Evolutionary conservation across 1,139 yeast genomes (phyloP), one percentile per base, ranked within the genome.

Genomic region (Suhomyces guaymorum): DNA sequence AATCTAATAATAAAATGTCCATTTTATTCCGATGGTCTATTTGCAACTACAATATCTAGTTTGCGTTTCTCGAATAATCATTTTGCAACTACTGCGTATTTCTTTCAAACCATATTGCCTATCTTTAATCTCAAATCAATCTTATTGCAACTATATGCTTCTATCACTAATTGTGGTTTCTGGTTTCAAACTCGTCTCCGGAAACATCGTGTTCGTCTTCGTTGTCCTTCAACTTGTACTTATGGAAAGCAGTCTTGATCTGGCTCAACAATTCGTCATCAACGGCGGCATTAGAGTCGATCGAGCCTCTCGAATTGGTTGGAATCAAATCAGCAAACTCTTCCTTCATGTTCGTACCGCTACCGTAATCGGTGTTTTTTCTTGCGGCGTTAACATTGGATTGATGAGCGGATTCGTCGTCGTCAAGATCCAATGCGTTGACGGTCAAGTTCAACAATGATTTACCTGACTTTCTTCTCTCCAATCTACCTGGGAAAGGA

Each of bases 401-500:
- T 26, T 56, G 51, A 10, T 40, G 41, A 26, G 48, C 50, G 18
- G 52, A 50, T 49, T 82, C 89, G 26, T 81, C 87, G 26, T 75
- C 84, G 37, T 76, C 78, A 50, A 82, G 62, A 47, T 82, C 89
- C 45, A 82, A 65, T 12, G 83, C 72, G 38, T 80, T 70, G 24
- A 83, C 81, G 1, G 90, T 81, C 50, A 82, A 64, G 45, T 78
- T 80, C 46, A 82, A 69, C 38, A 82, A 62, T 0, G 89, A 81
- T 52, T 80, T 82, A 13, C 88, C 84, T 13, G 88, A 80, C 52
- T 78, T 78, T 59, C 90, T 78, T 57, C 90, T 73, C 49, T 62
- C 67, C 60, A 73, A 69, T 42, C 61, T 70, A 28, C 73, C 79
- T 15, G 75, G 82, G 72, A 68, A 73, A 43, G 80, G 82, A 10